Evolutionary conservation across 192 early-diverging fungal genomes (phyloP), one percentile per base, ranked within the genome.

Genomic region (Backusella luteola): DNA sequence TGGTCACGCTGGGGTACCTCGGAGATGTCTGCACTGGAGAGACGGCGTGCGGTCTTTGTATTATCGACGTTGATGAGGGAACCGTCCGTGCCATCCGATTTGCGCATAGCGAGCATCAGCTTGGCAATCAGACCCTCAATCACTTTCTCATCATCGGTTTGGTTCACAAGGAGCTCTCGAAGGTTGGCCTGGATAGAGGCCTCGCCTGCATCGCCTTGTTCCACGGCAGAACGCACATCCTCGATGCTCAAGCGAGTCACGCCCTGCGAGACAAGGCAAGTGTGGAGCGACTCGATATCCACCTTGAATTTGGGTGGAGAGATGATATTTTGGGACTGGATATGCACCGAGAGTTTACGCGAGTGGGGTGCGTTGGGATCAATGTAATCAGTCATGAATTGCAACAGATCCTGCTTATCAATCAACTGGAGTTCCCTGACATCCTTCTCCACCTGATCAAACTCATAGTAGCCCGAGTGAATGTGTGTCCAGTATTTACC

Each of bases 401-500:
- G 82, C 2, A 90, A 38, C 21, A 93, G 76, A 11, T 83, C 81
- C 8, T 73, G 59, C 53, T 88, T 82, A 1, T 79, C 77, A 4
- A 90, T 80, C 17, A 34, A 73, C 14, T 81, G 71, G 46, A 94
- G 84, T 74, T 84, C 83, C 52, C 84, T 84, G 5, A 91, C 90
- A 71, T 94, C 93, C 46, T 73, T 78, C 19, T 89, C 83, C 9
- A 85, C 79, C 84, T 72, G 87, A 67, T 95, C 89, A 89, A 98
- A 98, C 81, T 94, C 89, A 83, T 95, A 98, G 83, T 94, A 94
- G 1, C 89, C 88, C 19, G 86, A 88, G 19, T 81, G 81, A 41
- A 98, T 91, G 76, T 93, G 92, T 7, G 76, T 81, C 94, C 93
- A 95, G 75, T 92, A 87, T 69, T 89, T 86, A 69, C 86, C 85